phyloP scores from a whole-genome alignment of 2,329 filamentous ascomycete genomes.

The Aspergillus sp. region DNA sequence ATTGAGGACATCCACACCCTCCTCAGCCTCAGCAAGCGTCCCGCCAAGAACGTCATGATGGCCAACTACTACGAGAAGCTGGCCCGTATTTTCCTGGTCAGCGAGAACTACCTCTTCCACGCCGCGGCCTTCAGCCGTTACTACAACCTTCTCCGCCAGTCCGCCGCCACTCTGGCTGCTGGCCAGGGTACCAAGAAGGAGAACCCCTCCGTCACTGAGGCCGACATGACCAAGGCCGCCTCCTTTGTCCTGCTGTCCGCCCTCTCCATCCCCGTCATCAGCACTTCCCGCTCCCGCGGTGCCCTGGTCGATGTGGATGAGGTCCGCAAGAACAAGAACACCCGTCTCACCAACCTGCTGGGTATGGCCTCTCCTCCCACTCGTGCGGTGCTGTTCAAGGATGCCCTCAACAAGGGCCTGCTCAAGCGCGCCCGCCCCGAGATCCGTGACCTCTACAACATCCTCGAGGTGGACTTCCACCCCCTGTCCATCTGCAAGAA shows the following conservation, averaged over 20 bases:
- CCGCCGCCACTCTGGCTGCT: constrained; percentile 75
- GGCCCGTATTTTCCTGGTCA: constrained; percentile 96
- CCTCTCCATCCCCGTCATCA: constrained; percentile 98
- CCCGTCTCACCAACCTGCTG: constrained; percentile 89
- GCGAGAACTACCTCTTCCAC: constrained; percentile 99
- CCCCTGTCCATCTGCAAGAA: constrained; percentile 98
- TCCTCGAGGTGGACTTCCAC: constrained; percentile 98
- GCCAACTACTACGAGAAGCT: constrained; percentile 99
- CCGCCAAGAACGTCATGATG: constrained; percentile 99
- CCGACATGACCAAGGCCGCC: constrained; percentile 88
- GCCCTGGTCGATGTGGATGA: constrained; percentile 97
- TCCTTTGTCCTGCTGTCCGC: constrained; percentile 95
- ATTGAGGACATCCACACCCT: constrained; percentile 99
- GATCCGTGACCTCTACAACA: constrained; percentile 97
- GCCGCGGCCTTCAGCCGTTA: constrained; percentile 96
- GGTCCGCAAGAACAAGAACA: constrained; percentile 98
- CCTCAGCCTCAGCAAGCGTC: constrained; percentile 95
- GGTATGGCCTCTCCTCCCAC: constrained; percentile 90
- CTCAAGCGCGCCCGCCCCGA: constrained; percentile 90
- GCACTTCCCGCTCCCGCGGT: constrained; percentile 92
- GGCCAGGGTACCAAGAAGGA: constrained; percentile 92
- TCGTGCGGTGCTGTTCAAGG: constrained; percentile 88
- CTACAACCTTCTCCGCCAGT: constrained; percentile 94
- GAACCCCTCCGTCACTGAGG: constrained; percentile 84
- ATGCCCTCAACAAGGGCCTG: constrained; percentile 91